A percentile compares a stretch with the other conserved stretches of the same genome.
Evolutionary conservation across 2,329 filamentous ascomycete genomes (phyloP).

Genomic region (Xylaria sp.): DNA sequence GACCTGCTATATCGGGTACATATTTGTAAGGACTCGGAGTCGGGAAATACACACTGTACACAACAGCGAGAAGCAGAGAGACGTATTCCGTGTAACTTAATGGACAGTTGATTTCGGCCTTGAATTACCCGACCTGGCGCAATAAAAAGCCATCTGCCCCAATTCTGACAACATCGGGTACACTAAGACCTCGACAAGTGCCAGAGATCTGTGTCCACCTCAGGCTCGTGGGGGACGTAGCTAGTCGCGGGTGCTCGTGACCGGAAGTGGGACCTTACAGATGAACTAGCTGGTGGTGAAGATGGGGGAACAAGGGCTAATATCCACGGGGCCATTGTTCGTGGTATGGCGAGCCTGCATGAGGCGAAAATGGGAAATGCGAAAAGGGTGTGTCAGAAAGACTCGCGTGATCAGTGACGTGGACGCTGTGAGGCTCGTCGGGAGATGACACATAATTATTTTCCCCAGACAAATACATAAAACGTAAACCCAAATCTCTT

Average conservation of each 20-base stretch:
- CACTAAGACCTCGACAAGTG: slow-evolving; percentile 14
- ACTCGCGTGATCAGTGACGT: slow-evolving; percentile 24
- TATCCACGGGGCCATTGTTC: slow-evolving; percentile 15
- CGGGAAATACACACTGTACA: slow-evolving; percentile 12
- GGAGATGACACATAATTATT: neutral
- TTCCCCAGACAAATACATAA: neutral
- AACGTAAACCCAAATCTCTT: neutral
- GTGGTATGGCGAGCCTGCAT: slow-evolving; percentile 24
- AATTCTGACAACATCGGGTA: neutral
- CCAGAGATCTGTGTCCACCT: slow-evolving; percentile 11
- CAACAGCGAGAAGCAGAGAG: neutral
- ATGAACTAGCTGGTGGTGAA: slow-evolving; percentile 12
- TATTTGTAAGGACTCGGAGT: slow-evolving; percentile 16
- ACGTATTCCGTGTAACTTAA: neutral
- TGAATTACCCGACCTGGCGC: neutral
- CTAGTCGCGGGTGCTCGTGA: slow-evolving; percentile 31
- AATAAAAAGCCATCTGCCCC: neutral
- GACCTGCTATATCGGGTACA: slow-evolving; percentile 8
- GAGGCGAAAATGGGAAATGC: slow-evolving; percentile 3
- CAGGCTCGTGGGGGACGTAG: slow-evolving; percentile 29
- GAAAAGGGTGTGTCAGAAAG: slow-evolving; percentile 26
- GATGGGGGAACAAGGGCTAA: slow-evolving; percentile 21
- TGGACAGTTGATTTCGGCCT: neutral
- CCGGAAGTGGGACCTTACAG: slow-evolving; percentile 31
- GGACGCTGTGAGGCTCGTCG: slow-evolving; percentile 7